Evolutionary conservation across 2,329 filamentous ascomycete species (phyloP), one percentile per base, ranked within the genome.

Genomic region (Venturia aucupariae): DNA sequence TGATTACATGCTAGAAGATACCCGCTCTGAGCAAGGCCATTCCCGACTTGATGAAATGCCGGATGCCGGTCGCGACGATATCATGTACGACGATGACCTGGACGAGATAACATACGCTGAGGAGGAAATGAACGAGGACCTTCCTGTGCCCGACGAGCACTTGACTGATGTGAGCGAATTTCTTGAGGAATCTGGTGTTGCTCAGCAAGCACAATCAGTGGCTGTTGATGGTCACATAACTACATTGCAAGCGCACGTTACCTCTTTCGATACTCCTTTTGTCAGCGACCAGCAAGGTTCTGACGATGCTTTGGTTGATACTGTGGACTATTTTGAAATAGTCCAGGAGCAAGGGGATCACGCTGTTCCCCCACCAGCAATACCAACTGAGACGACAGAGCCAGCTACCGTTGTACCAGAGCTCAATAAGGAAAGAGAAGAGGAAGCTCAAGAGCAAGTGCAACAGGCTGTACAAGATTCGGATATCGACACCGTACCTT

Each of bases 1-100:
- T 68, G 81, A 85, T 68, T 78, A 79, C 65, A 83, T 85, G 63
- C 76, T 84, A 60, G 80, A 84, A 68, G 85, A 87, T 68, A 76
- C 71, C 17, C 69, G 64, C 17, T 70, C 71, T 54, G 73, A 72
- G 30, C 65, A 61, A n/a, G 72, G 65, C 19, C 68, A 32, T 15
- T 13, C 41, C 19, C 22, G 59, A 27, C 13, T 30, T 62, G 61
- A 46, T 38, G 41, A 62, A 62, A 32, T 48, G 19, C 42, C 60
- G n/a, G 35, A 61, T 27, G 32, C 61, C 69, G 57, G 72, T 41
- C 68, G 71, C 61, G 74, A 76, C 65, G 74, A 76, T 59, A 71
- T 73, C 63, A 76, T 76, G 74, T 57, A 57, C 24, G 68, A 69
- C 41, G 75, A 76, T 63, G 66, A 65, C 67, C 72, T 61, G 24